Evolutionary conservation across 306 rosid species (phyloP).

Genomic region (Vigna hirtella): DNA sequence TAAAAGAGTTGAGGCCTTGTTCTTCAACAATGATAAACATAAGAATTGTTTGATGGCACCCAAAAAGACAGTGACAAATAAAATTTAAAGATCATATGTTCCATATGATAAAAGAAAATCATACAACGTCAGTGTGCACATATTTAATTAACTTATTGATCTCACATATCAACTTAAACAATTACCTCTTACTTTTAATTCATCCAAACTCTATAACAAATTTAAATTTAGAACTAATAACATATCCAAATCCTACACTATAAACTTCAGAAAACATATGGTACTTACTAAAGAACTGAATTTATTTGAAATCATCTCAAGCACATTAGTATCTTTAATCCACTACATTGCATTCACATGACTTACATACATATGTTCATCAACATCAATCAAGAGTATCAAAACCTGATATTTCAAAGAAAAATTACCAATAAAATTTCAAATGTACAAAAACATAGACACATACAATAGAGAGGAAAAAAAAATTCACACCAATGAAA

Average conservation of each 20-base stretch:
- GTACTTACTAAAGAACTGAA: conserved; percentile 90
- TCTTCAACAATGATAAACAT: no score
- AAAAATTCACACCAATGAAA: not conserved
- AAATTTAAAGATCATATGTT: not conserved
- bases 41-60: no score
- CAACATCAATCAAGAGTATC: conserved; percentile 94
- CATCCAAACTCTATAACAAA: not conserved
- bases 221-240: not conserved
- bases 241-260: conserved; percentile 19
- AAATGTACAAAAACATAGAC: not conserved
- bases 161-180: not conserved
- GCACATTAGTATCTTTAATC: conserved; percentile 87
- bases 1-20: conserved; percentile 79
- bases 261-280: conserved; percentile 18
- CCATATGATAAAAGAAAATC: conserved; percentile 13
- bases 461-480: not conserved
- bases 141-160: not conserved
- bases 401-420: conserved; percentile 69
- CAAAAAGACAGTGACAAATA: not conserved
- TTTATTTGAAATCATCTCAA: conserved; percentile 97
- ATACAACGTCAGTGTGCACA: not conserved
- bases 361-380: conserved; percentile 90
- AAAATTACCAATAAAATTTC: conserved; percentile 21
- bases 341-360: conserved; percentile 85
- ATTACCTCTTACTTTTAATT: not conserved